These are phyloP conservation scores for Stevia rebaudiana DNA, from an alignment of 140 eudicot species.

Conservation along the genomic window DNA sequence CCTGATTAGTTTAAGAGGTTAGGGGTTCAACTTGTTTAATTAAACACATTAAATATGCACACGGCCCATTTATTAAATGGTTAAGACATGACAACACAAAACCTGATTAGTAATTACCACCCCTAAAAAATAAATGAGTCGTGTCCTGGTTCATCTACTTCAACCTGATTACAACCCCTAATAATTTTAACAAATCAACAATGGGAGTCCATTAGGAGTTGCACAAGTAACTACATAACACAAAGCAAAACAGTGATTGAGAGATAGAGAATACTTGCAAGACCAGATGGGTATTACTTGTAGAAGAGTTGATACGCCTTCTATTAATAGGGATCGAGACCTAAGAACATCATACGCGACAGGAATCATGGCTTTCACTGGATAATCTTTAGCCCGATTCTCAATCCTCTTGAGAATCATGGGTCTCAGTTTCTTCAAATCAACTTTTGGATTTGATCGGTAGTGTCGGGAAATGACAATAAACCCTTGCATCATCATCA, in stretches of 20 bases:
- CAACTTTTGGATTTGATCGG: slow-evolving; percentile 42
- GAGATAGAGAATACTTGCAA: slow-evolving; percentile 65
- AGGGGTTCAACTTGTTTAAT: too few relatives aligned
- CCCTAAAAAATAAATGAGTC: not conserved
- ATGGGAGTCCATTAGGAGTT: not conserved
- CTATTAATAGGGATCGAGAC: slow-evolving; percentile 47
- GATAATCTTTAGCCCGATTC: slow-evolving; percentile 62
- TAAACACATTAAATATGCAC: too few relatives aligned
- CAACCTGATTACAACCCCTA: not conserved
- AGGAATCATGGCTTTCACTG: slow-evolving; percentile 64
- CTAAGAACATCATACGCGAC: slow-evolving; percentile 66
- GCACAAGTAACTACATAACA: not conserved
- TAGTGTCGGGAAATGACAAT: slow-evolving; percentile 31
- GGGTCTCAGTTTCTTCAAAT: slow-evolving; percentile 65
- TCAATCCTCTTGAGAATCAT: slow-evolving; percentile 68
- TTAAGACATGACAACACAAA: too few relatives aligned
- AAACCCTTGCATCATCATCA: slow-evolving; percentile 26
- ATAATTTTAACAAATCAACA: not conserved
- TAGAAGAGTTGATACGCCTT: slow-evolving; percentile 73
- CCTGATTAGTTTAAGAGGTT: too few relatives aligned
- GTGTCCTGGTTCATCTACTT: not conserved
- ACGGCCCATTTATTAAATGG: too few relatives aligned
- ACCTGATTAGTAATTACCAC: too few relatives aligned
- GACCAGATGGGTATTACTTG: slow-evolving; percentile 59
- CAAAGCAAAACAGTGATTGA: slow-evolving; percentile 6